These are phyloP conservation scores for Grigorovia humatica DNA, from an alignment of 805 yeast species.

Conservation along the genomic window DNA sequence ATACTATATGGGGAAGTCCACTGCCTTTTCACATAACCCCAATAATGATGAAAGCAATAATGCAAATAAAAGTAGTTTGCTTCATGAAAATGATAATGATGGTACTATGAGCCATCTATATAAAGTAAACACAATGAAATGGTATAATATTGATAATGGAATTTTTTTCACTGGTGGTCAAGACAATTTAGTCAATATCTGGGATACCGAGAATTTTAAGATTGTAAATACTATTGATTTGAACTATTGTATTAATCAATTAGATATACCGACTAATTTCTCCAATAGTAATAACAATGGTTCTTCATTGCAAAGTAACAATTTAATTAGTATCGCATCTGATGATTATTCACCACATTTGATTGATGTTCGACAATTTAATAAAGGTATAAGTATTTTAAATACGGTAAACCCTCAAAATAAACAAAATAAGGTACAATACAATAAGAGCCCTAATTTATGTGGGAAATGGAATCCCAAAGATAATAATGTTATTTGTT, in stretches of 20 bases:
- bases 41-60: background rate
- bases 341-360: conserved; percentile 63
- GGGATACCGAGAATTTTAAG: conserved; percentile 66
- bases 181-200: conserved; percentile 64
- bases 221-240: conserved; percentile 59
- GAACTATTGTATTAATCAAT: conserved; percentile 51
- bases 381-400: conserved; percentile 59
- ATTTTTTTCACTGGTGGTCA: conserved; percentile 75
- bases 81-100: background rate
- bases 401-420: conserved; percentile 33
- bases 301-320: conserved; percentile 27
- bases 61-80: background rate
- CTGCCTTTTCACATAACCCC: no score
- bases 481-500: conserved; percentile 49
- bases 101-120: conserved; percentile 39
- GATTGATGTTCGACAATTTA: conserved; percentile 61
- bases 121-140: conserved; percentile 62
- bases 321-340: conserved; percentile 53
- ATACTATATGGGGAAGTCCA: conserved; percentile 8
- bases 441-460: conserved; percentile 13
- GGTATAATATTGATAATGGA: conserved; percentile 90
- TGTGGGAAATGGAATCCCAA: conserved; percentile 69
- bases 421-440: background rate
- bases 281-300: background rate
- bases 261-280: conserved; percentile 33